phyloP scores from a whole-genome alignment of 495 filamentous ascomycete species.

The Daldinia grandis region DNA sequence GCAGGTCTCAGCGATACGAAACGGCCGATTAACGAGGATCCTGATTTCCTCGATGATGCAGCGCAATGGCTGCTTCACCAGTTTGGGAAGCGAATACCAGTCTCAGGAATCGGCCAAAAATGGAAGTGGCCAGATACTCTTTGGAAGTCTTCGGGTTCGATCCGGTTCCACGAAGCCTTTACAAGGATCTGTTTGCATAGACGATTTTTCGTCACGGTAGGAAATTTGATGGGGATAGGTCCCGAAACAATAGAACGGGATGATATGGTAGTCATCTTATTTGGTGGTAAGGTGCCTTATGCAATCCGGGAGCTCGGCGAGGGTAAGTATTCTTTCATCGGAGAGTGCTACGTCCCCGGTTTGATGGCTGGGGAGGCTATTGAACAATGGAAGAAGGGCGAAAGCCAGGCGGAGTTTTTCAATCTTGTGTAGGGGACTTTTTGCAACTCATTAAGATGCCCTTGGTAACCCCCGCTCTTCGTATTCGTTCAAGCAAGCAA shows the following conservation, averaged over 20 bases:
- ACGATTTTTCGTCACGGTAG: conserved; percentile 23
- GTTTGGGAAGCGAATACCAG: conserved; percentile 18
- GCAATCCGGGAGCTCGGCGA: conserved; percentile 23
- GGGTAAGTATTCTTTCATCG: conserved; percentile 26
- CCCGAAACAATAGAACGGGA: conserved; percentile 27
- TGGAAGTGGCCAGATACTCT: conserved; percentile 8
- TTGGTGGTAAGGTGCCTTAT: conserved; percentile 33
- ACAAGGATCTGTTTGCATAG: conserved; percentile 19
- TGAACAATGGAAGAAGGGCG: conserved; percentile 19
- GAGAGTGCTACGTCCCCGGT: conserved; percentile 28
- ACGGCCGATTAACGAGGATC: conserved; percentile 15
- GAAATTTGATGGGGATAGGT: conserved; percentile 31
- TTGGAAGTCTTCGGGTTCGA: conserved; percentile 20
- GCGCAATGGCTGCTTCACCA: conserved; percentile 18
- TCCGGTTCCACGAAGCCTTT: conserved; percentile 26
- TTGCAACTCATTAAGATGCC: background rate
- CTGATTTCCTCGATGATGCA: conserved; percentile 23
- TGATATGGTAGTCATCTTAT: conserved; percentile 22
- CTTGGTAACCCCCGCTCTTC: conserved; percentile 21
- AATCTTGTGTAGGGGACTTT: conserved; percentile 17
- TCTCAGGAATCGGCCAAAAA: conserved; percentile 17
- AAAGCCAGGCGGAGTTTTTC: conserved; percentile 19
- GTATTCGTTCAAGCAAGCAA: conserved; percentile 36
- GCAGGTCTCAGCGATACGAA: conserved; percentile 22
- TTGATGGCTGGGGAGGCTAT: conserved; percentile 33